Evolutionary conservation across 495 filamentous ascomycete genomes (phyloP), one percentile per base, ranked within the genome.

Genomic region (Aspergillus wentii): DNA sequence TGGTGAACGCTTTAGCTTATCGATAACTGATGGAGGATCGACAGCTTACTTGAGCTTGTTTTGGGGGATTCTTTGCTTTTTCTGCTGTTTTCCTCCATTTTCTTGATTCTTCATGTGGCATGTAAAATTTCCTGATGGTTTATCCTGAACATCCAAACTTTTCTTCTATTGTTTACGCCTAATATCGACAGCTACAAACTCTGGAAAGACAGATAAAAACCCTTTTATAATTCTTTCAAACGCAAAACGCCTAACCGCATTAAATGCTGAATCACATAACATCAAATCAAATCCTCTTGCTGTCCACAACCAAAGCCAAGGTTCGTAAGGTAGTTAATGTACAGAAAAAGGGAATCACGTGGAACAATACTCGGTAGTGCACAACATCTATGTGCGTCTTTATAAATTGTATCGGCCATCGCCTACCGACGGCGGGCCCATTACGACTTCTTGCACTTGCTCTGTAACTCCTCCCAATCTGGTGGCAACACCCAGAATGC

Each of bases 401-500:
- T 23, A 51, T 40, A 49, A 17, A 17, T 49, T 28, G 17, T 57
- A 48, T 23, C 59, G 50, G 18, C 57, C 47, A 38, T 64, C 56
- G 6, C 56, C 54, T 3, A 48, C 33, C 6, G 51, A 51, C 26
- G 62, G 49, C 8, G 65, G 73, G 4, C 79, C 81, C 13, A 85
- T 56, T 40, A 81, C 76, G 11, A 85, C 56, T 46, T 79, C 78
- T 38, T 83, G 83, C 27, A 86, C 73, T 34, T 77, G 75, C 60
- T 90, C 86, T 51, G 82, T 76, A 6, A 75, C 76, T 37, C 62
- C 61, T 2, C 83, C 84, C 28, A 91, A 74, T 33, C 82, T 79
- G 35, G 72, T 71, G 4, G 87, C 87, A 30, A 90, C 84, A 31
- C 81, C 76, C 33, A 88, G 56, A 40, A 94, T 86, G 19, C 85